Evolutionary conservation across 495 filamentous ascomycete genomes (phyloP).

Genomic region (Pseudotulostoma volvatum): DNA sequence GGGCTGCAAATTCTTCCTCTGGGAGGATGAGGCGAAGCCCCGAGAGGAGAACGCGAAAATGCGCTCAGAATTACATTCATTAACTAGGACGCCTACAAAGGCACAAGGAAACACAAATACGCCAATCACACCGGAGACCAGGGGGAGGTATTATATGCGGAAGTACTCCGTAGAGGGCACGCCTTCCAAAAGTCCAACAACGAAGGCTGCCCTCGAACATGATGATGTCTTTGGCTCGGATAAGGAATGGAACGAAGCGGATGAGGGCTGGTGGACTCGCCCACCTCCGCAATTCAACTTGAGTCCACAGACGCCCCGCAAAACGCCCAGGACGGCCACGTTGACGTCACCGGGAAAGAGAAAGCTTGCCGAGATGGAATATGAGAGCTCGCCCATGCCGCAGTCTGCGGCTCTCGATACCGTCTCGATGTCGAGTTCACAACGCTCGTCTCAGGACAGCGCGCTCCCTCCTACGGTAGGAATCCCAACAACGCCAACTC

Average conservation of each 20-base stretch:
- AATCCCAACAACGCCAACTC: slow-evolving; percentile 32
- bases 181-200: slow-evolving; percentile 19
- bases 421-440: slow-evolving; percentile 7
- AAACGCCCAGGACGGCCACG: slow-evolving; percentile 26
- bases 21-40: slow-evolving; percentile 41
- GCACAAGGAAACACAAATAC: slow-evolving; percentile 6
- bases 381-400: not conserved
- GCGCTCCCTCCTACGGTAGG: slow-evolving; percentile 19
- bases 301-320: slow-evolving; percentile 27
- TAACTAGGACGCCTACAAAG: too few relatives aligned
- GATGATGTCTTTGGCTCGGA: slow-evolving; percentile 32
- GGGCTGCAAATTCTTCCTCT: slow-evolving; percentile 57
- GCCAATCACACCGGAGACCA: slow-evolving; percentile 7
- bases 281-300: slow-evolving; percentile 14
- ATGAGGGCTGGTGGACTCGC: slow-evolving; percentile 2
- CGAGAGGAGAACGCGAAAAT: slow-evolving; percentile 43
- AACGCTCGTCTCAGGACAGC: slow-evolving; percentile 1
- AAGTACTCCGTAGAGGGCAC: slow-evolving; percentile 5
- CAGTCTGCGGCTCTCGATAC: too few relatives aligned
- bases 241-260: slow-evolving; percentile 21
- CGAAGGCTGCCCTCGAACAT: slow-evolving; percentile 27
- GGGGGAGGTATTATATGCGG: not conserved
- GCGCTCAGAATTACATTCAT: too few relatives aligned
- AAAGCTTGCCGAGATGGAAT: slow-evolving; percentile 23
- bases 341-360: slow-evolving; percentile 38